These are phyloP conservation scores for Microthyrium microscopicum DNA, from an alignment of 2,329 filamentous ascomycete genomes.

Conservation along the genomic window DNA sequence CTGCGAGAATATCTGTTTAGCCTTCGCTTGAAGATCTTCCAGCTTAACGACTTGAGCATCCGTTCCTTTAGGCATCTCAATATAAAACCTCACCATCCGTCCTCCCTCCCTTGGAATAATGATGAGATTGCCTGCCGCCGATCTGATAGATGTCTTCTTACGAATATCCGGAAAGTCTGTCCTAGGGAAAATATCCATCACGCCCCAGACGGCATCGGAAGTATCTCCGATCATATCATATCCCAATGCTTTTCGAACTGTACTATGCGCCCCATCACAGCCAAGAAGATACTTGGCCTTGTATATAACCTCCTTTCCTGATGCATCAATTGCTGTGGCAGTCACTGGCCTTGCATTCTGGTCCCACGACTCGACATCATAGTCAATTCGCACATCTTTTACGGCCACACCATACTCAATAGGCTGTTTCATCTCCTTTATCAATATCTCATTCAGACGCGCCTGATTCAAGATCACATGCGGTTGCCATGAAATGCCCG, in stretches of 20 bases:
- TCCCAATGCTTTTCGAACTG: slow-evolving; percentile 42
- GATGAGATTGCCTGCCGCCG: slow-evolving; percentile 41
- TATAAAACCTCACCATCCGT: slow-evolving; percentile 47
- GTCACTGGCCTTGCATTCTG: slow-evolving; percentile 17
- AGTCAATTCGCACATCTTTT: slow-evolving; percentile 30
- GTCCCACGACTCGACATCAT: slow-evolving; percentile 13
- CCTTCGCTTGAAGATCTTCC: slow-evolving; percentile 43
- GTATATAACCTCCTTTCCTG: slow-evolving; percentile 16
- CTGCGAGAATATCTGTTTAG: slow-evolving; percentile 47
- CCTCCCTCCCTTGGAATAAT: slow-evolving; percentile 44
- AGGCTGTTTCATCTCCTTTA: slow-evolving; percentile 32
- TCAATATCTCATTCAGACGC: slow-evolving; percentile 44
- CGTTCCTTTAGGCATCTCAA: slow-evolving; percentile 36
- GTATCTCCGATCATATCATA: slow-evolving; percentile 39
- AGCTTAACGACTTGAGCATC: slow-evolving; percentile 44
- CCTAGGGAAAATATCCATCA: slow-evolving; percentile 31
- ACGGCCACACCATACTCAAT: slow-evolving; percentile 41
- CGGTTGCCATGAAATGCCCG: slow-evolving; percentile 44
- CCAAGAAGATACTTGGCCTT: slow-evolving; percentile 30
- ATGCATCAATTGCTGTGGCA: slow-evolving; percentile 16
- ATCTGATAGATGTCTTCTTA: slow-evolving; percentile 34
- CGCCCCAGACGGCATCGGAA: slow-evolving; percentile 34
- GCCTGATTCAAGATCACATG: slow-evolving; percentile 58
- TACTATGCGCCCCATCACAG: slow-evolving; percentile 51
- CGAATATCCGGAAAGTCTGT: slow-evolving; percentile 34